Percentiles rank a stretch among this genome's conserved stretches.
Conservation (phyloP, 2,329 filamentous ascomycete species). For the Cytospora paraplurivora region DNA sequence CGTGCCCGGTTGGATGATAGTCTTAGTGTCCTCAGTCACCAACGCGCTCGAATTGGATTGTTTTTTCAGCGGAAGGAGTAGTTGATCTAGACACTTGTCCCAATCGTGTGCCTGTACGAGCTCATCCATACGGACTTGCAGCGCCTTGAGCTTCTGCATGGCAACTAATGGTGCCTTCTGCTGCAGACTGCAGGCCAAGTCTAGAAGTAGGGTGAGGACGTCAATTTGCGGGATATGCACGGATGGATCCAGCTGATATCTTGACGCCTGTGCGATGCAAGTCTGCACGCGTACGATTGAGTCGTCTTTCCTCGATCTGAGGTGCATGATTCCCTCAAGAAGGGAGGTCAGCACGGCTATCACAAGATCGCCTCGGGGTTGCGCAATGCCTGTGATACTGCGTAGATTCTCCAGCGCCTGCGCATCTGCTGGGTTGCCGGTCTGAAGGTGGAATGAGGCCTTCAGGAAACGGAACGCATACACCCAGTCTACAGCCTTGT, state of each 20-base stretch:
- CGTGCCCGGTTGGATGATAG: conserved; percentile 54
- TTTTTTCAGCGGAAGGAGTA: conserved; percentile 59
- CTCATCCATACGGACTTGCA: conserved; percentile 65
- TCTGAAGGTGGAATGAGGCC: conserved; percentile 67
- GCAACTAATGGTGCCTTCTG: conserved; percentile 61
- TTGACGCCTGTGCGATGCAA: conserved; percentile 73
- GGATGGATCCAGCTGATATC: conserved; percentile 68
- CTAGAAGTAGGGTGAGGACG: conserved; percentile 66
- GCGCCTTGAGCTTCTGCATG: conserved; percentile 59
- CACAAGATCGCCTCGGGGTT: conserved; percentile 61
- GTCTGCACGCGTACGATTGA: conserved; percentile 70
- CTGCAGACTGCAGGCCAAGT: conserved; percentile 69
- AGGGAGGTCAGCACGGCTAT: conserved; percentile 67
- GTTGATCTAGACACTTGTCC: conserved; percentile 50
- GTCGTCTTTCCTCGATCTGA: conserved; percentile 66
- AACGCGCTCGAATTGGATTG: conserved; percentile 50
- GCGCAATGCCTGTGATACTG: conserved; percentile 61
- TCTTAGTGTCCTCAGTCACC: conserved; percentile 59
- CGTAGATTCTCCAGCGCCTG: conserved; percentile 70
- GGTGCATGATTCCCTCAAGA: conserved; percentile 69
- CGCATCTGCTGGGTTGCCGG: conserved; percentile 60
- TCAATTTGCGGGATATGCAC: conserved; percentile 67
- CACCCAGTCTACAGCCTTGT: conserved; percentile 69
- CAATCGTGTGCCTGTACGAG: conserved; percentile 49
- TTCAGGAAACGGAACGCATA: conserved; percentile 78